Evolutionary conservation across 208 protist species (phyloP).

Genomic region (Leishmania amazonensis): DNA sequence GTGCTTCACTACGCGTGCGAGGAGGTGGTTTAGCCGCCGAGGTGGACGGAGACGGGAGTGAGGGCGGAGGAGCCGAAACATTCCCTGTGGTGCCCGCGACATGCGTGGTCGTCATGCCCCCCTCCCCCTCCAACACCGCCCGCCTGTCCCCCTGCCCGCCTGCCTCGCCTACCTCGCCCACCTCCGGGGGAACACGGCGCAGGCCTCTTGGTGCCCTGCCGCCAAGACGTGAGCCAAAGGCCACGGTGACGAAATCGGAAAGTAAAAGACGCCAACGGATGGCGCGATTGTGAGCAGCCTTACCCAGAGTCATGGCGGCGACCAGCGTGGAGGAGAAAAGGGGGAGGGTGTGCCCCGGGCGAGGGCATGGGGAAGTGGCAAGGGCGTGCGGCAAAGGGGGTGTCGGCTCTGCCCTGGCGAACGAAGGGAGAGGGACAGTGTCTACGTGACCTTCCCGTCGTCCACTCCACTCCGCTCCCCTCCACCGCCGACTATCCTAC

Average conservation of each 20-base stretch:
- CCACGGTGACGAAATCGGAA: neutral
- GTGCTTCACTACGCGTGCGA: slow-evolving; percentile 19
- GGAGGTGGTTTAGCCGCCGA: neutral
- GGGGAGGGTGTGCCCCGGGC: neutral
- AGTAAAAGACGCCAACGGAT: neutral
- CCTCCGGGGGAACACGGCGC: neutral
- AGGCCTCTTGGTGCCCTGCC: neutral
- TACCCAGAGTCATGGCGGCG: neutral
- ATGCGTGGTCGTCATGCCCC: neutral
- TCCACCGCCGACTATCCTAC: neutral
- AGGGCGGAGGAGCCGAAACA: neutral
- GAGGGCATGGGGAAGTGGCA: neutral
- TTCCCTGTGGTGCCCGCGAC: neutral
- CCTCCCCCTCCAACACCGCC: no score
- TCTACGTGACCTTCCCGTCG: neutral
- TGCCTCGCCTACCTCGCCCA: neutral
- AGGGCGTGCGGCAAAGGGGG: neutral
- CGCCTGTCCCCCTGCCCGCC: neutral
- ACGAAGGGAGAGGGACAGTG: neutral
- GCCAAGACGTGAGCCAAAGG: neutral
- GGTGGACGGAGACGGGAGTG: neutral
- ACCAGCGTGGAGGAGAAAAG: neutral
- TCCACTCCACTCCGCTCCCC: neutral
- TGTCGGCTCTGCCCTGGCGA: neutral
- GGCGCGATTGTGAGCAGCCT: neutral